Percentiles rank a stretch among this genome's conserved stretches.
Evolutionary conservation across 2,329 filamentous ascomycete genomes (phyloP).

Genomic region (Didymosphaeria variabile): DNA sequence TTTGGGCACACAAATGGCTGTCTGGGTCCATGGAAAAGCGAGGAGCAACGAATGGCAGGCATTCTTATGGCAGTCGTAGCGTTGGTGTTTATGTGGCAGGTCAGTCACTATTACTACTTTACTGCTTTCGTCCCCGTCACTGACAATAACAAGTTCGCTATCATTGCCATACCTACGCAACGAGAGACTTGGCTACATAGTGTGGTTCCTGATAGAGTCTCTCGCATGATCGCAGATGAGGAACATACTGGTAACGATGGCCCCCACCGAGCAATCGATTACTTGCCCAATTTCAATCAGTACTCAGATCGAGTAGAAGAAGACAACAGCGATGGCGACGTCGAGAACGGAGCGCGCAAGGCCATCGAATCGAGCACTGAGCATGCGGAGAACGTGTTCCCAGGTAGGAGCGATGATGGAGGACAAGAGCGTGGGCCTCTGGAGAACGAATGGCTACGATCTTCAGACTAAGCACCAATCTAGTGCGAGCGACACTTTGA

Average conservation of each 20-base stretch:
- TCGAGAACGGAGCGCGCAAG: conserved; percentile 25
- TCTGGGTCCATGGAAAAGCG: conserved; percentile 63
- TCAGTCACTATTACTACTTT: conserved; percentile 18
- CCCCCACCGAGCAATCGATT: conserved; percentile 39
- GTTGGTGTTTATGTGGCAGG: conserved; percentile 48
- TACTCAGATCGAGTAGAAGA: conserved; percentile 45
- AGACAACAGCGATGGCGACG: conserved; percentile 29
- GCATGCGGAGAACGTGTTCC: conserved; percentile 24
- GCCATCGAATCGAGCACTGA: conserved; percentile 32
- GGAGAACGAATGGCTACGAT: conserved; percentile 3
- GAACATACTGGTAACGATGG: conserved; percentile 31
- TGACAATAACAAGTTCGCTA: conserved; percentile 31
- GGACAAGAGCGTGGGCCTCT: neutral
- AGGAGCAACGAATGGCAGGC: conserved; percentile 63
- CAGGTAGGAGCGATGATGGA: neutral
- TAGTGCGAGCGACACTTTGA: neutral
- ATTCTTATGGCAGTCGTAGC: conserved; percentile 62
- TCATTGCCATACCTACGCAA: conserved; percentile 42
- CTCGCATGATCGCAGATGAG: conserved; percentile 42
- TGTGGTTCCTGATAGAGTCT: conserved; percentile 42
- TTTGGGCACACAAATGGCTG: conserved; percentile 62
- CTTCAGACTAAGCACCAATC: neutral
- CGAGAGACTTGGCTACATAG: conserved; percentile 44
- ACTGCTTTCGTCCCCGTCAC: neutral
- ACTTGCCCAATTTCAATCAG: conserved; percentile 36